Evolutionary conservation across 176 grass and related monocot genomes (phyloP).

Genomic region (Tillandsia fasciculata): DNA sequence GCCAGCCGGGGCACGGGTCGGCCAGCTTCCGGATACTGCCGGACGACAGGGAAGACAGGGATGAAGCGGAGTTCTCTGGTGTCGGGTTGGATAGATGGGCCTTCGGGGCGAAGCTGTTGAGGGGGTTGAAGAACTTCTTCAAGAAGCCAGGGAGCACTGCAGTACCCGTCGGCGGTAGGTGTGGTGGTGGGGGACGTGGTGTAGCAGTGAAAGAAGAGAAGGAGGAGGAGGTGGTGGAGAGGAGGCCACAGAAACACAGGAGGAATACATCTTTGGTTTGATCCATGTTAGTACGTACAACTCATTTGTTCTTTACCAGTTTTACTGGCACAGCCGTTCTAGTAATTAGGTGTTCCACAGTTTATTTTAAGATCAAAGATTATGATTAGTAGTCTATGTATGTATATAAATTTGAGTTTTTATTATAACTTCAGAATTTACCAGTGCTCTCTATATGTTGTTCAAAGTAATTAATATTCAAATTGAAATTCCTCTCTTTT

Average conservation of each 20-base stretch:
- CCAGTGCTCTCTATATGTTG: too few relatives aligned
- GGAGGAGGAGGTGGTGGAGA: slow-evolving; percentile 6
- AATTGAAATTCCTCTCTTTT: too few relatives aligned
- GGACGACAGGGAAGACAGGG: neutral
- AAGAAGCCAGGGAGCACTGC: slow-evolving; percentile 19
- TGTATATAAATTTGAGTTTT: too few relatives aligned
- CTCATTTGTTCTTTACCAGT: too few relatives aligned
- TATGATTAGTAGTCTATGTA: too few relatives aligned
- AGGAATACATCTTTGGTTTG: slow-evolving; percentile 28
- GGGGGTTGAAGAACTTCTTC: slow-evolving; percentile 78
- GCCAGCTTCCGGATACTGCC: slow-evolving; percentile 35
- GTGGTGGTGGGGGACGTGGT: neutral
- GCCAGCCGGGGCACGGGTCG: slow-evolving; percentile 24
- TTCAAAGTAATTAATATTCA: too few relatives aligned
- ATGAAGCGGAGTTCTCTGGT: neutral
- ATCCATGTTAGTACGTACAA: slow-evolving; percentile 6
- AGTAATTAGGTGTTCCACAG: too few relatives aligned
- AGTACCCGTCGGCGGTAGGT: neutral
- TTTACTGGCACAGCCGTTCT: too few relatives aligned
- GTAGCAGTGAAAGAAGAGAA: neutral
- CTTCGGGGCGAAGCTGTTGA: slow-evolving; percentile 54
- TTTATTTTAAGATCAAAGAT: too few relatives aligned
- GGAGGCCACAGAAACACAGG: slow-evolving; percentile 26
- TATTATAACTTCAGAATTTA: too few relatives aligned
- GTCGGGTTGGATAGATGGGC: slow-evolving; percentile 8